Evolutionary conservation across 805 yeast species (phyloP).

Genomic region (Ogataea parapolymorpha): DNA sequence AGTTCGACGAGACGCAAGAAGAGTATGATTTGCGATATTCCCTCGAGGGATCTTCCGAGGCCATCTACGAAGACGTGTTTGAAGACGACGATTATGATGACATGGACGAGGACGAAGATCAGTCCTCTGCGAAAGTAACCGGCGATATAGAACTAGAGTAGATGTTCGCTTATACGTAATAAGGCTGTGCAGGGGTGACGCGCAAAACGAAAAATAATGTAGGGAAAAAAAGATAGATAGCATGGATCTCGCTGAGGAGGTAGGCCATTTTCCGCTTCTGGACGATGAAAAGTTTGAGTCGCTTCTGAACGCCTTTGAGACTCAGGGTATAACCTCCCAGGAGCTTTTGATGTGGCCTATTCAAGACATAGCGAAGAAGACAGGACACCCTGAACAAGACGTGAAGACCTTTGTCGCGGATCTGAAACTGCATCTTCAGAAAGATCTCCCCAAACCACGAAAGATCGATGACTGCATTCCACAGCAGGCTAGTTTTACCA

Average conservation of each 20-base stretch:
- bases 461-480: neutral
- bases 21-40: slow-evolving; percentile 36
- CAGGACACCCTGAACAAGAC: slow-evolving; percentile 35
- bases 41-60: slow-evolving; percentile 19
- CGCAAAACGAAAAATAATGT: slow-evolving; percentile 1
- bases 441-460: neutral
- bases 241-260: slow-evolving; percentile 22
- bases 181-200: slow-evolving; percentile 3
- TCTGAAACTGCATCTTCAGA: slow-evolving; percentile 1
- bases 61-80: slow-evolving; percentile 34
- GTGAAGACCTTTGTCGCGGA: slow-evolving; percentile 18
- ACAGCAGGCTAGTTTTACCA: slow-evolving; percentile 35
- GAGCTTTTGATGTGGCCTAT: slow-evolving; percentile 41
- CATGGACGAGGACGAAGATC: slow-evolving; percentile 31
- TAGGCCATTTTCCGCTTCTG: slow-evolving; percentile 30
- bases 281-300: slow-evolving; percentile 31
- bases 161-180: neutral
- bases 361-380: slow-evolving; percentile 32
- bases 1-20: slow-evolving; percentile 31
- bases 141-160: slow-evolving; percentile 38
- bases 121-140: slow-evolving; percentile 24
- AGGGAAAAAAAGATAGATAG: neutral
- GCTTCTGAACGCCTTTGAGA: slow-evolving; percentile 28
- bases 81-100: slow-evolving; percentile 40
- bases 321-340: slow-evolving; percentile 34